These are phyloP conservation scores for Lasiodiplodia sp. DNA, from an alignment of 2,329 filamentous ascomycete genomes.

Conservation along the genomic window DNA sequence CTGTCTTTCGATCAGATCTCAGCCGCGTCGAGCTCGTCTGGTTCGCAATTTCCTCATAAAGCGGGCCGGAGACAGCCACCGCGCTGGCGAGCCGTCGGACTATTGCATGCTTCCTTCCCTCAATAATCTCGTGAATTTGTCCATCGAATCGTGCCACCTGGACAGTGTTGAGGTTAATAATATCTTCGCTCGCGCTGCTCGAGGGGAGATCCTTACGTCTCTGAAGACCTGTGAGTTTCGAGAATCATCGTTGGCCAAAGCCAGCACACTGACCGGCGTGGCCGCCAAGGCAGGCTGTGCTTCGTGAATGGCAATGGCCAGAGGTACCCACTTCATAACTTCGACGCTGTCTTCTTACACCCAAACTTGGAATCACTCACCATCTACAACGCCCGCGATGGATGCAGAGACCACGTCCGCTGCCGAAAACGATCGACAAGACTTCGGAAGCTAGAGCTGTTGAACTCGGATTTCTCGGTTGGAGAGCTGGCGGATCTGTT, in stretches of 20 bases:
- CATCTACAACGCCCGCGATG: slow-evolving; percentile 5
- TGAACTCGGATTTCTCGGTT: slow-evolving; percentile 5
- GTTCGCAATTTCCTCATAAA: slow-evolving; percentile 8
- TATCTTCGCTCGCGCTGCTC: neutral
- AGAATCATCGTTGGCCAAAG: neutral
- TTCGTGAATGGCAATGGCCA: neutral
- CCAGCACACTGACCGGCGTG: neutral
- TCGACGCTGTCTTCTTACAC: neutral
- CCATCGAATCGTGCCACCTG: slow-evolving; percentile 6
- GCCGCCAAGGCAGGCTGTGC: neutral
- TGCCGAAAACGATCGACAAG: neutral
- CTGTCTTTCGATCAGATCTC: neutral
- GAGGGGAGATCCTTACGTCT: neutral
- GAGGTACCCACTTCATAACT: neutral
- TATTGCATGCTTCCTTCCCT: neutral
- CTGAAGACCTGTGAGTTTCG: neutral
- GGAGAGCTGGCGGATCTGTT: neutral
- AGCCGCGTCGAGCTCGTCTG: neutral
- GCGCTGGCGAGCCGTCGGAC: neutral
- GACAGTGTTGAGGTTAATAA: neutral
- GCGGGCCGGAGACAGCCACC: neutral
- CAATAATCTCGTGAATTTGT: neutral
- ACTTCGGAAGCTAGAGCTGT: neutral
- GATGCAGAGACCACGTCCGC: neutral
- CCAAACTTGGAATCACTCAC: neutral